Evolutionary conservation across 1,284 basidiomycete genomes (phyloP), one percentile per base, ranked within the genome.

Genomic region (Coniferiporia weirii): DNA sequence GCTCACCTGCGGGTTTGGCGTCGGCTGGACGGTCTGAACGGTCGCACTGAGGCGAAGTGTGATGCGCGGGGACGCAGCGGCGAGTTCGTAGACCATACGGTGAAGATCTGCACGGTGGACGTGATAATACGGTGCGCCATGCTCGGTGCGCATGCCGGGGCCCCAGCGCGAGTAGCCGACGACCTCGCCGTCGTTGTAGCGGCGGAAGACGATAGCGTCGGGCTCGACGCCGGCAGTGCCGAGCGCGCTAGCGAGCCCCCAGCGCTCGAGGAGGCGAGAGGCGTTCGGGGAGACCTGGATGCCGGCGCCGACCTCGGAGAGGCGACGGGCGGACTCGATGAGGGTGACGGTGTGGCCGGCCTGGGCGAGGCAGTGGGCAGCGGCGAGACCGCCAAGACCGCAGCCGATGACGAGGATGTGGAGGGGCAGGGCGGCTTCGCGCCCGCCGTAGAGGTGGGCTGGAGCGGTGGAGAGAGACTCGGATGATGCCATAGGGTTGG

Each of bases 71-170:
- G 75, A 72, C 9, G 75, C 73, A 1, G 66, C 65, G 10, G 77
- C 76, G 3, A 78, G 67, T 3, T 76, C 74, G 51, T 71, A 72
- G 3, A 83, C 65, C 44, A 82, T 70, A 9, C 69, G 68, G 57
- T 79, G 77, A 13, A 83, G 72, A 63, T 84, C 81, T 20, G 76
- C 79, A 59, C 82, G 73, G 57, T 82, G 80, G 34, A 82, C 73
- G 63, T 81, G 78, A 64, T 79, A 82, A 62, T 81, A 82, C 0
- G 82, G 82, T 1, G 78, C 72, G 7, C 76, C 78, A 54, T 79
- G 71, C 8, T 73, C 70, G 8, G 69, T 62, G 43, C 75, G 74
- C 68, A 80, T 75, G 15, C 72, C 51, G 10, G 47, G 67, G 15
- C 75, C 76, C 72, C 74, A 77, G 56, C 64, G 68, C 12, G 74